Evolutionary conservation across 768 basidiomycete species (phyloP).

Genomic region (Lyophyllum atratum): DNA sequence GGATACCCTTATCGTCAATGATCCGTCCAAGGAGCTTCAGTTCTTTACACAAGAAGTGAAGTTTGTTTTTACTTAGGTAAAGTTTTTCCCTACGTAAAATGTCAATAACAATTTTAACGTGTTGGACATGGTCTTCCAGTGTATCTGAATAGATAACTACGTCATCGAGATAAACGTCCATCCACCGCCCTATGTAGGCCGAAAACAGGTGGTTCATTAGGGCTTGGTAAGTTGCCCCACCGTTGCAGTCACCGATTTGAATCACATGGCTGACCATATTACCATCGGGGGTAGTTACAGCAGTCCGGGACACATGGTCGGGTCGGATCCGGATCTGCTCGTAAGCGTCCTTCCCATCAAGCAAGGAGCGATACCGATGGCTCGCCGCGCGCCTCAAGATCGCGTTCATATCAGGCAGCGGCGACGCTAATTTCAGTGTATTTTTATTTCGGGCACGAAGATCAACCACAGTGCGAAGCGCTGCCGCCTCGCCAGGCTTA

Average conservation of each 20-base stretch:
- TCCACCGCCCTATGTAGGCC: conserved; percentile 21
- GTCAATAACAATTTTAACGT: conserved; percentile 25
- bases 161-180: conserved; percentile 6
- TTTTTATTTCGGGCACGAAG: background rate
- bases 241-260: conserved; percentile 9
- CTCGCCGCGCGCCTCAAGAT: background rate
- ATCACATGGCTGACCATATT: background rate
- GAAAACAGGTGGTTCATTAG: conserved; percentile 39
- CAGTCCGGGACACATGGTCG: background rate
- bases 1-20: background rate
- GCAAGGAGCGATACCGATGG: background rate
- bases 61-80: conserved; percentile 28
- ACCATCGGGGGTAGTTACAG: background rate
- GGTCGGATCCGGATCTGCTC: background rate
- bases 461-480: background rate
- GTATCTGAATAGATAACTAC: conserved; percentile 36
- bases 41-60: conserved; percentile 19
- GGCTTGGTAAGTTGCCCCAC: conserved; percentile 35
- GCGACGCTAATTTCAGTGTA: background rate
- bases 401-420: background rate
- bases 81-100: conserved; percentile 25
- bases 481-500: background rate
- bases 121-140: conserved; percentile 28
- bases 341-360: conserved; percentile 1
- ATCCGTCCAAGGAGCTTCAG: conserved; percentile 25